phyloP scores from a whole-genome alignment of 495 filamentous ascomycete genomes.

The Neurospora pannonica region DNA sequence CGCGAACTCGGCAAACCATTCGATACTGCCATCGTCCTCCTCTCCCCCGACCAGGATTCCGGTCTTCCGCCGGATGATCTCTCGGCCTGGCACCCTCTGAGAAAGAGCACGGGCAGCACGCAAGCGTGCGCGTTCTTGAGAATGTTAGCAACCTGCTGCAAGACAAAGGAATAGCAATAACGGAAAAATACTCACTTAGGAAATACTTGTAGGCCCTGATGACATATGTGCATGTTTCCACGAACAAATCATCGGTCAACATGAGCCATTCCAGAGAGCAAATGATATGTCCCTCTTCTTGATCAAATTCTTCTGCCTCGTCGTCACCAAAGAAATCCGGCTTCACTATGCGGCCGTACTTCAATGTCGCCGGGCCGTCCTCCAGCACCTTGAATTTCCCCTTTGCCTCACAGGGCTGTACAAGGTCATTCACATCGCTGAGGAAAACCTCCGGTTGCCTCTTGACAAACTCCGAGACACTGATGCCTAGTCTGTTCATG shows the following conservation, averaged over 20 bases:
- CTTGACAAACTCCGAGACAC: conserved; percentile 38
- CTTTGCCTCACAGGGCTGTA: conserved; percentile 18
- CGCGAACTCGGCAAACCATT: conserved; percentile 34
- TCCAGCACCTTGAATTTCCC: conserved; percentile 43
- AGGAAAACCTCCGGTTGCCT: conserved; percentile 49
- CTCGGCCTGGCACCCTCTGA: conserved; percentile 35
- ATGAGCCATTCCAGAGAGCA: conserved; percentile 78
- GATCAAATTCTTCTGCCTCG: conserved; percentile 33
- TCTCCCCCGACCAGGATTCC: conserved; percentile 10
- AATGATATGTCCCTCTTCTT: conserved; percentile 61
- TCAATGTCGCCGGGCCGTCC: conserved; percentile 29
- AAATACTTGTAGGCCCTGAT: conserved; percentile 62
- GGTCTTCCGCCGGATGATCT: conserved; percentile 31
- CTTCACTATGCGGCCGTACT: conserved; percentile 42
- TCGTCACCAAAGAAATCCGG: conserved; percentile 58
- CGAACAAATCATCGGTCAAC: conserved; percentile 59
- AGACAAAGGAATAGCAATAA: neutral
- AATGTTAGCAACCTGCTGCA: conserved; percentile 16
- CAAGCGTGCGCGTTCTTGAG: conserved; percentile 42
- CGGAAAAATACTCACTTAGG: conserved; percentile 46
- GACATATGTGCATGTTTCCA: conserved; percentile 58
- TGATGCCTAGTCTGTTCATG: conserved; percentile 45
- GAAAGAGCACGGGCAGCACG: conserved; percentile 57
- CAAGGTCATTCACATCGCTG: conserved; percentile 24
- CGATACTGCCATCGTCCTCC: conserved; percentile 21